Base-by-base conservation (phyloP, 2,329 filamentous ascomycete genomes). In the Colletotrichum camelliae region DNA sequence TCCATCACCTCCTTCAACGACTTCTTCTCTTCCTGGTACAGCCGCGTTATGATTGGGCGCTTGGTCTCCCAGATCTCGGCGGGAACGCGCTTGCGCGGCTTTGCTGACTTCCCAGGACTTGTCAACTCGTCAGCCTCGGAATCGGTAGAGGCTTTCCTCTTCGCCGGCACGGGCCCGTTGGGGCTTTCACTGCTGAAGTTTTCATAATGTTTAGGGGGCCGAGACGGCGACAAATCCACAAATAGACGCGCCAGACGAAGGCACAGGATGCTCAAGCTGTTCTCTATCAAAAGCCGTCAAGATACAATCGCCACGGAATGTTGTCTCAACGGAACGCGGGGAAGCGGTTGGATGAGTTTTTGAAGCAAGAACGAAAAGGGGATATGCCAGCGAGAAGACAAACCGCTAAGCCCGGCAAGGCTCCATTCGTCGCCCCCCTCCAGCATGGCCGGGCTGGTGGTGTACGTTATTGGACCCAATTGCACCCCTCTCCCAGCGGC, bases 1-100 rank as follows among this genome's bases (percentile, higher is more conserved):
- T 82, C 82, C 82, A 85, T 85, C 69, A 86, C 84, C 72, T 86
- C 84, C 66, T 85, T 85, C 70, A 86, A 82, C 29, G 85, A 83
- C 39, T 81, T 82, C 77, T 85, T 85, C 77, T 86, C 83, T 62
- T 86, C 85, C 70, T 86, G 81, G 74, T 86, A 86, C 64, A 86
- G 77, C 21, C 77, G 80, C 60, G 82, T 85, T 73, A 86, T 86
- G 64, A 82, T 80, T 48, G 83, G 80, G 8, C 82, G 80, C 77
- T 82, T 83, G 76, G 81, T 80, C 72, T 84, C 83, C 82, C 82
- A 84, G 33, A 83, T 79, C 15, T 81, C 78, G 35, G 79, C 80
- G 27, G 82, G 82, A 33, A 84, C 82, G 18, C 82, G 81, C 75
- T 82, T 83, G n/a, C 77, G 68, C 64, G 71, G 43, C 61, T 73